Evolutionary conservation across 192 early-diverging fungal species (phyloP), one percentile per base, ranked within the genome.

Genomic region (Chytriomyces hyalinus): DNA sequence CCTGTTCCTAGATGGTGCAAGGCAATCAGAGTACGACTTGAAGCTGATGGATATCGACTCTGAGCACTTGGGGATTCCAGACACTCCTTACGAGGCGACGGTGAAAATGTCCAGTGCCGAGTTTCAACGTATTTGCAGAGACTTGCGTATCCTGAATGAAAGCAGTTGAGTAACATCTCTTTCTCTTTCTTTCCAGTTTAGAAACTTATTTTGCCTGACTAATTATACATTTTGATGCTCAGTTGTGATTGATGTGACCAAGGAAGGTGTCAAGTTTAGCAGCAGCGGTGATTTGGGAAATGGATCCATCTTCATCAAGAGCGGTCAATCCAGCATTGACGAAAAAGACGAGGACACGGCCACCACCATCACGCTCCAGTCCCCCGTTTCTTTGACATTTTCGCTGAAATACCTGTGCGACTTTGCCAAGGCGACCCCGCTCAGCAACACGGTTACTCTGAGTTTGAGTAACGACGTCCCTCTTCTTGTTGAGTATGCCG

Each of bases 41-140:
- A 99, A 98, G 88, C 89, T 99, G 51, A 98, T 99, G 96, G 95
- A 97, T 81, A 97, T 99, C 81, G 97, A 99, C 83, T 89, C 89
- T 51, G 97, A 99, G 70, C 93, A 96, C 80, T 87, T 98, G 63
- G 94, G 94, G 75, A 97, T 98, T 68, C 96, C 96, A 59, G 97
- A 99, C 9, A 94, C 93, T 15, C 88, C 90, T 46, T 99, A 98
- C 83, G 95, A 98, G 77, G 92, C 93, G 10, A 91, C 90, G 44
- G 91, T 98, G 11, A 88, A 86, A 53, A 95, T 99, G 94, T 91
- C 93, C 69, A 91, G 94, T 13, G 80, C 84, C 67, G 95, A 97
- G 84, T 99, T 98, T 84, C 88, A 92, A 62, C 92, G 96, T 65
- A 98, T 96, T 74, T 93, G 93, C 81, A 90, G 92, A 60, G 96